Evolutionary conservation across 306 rosid genomes (phyloP).

Genomic region (Prunus dulcis): DNA sequence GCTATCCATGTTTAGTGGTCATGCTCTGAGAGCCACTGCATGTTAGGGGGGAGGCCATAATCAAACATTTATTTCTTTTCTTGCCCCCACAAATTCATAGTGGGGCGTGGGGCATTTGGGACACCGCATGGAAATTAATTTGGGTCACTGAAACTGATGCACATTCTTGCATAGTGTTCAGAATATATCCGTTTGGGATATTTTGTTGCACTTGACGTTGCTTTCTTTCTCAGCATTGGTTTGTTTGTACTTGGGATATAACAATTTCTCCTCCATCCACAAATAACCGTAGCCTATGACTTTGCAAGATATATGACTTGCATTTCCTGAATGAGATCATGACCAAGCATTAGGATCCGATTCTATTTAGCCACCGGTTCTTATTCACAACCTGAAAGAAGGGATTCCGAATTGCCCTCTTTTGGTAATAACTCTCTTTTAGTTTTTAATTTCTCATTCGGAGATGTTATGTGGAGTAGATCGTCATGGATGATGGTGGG

Average conservation of each 20-base stretch:
- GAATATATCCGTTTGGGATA: not conserved
- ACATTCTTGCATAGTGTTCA: not conserved
- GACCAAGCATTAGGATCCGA: no score
- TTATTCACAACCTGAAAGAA: no score
- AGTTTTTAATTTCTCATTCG: not conserved
- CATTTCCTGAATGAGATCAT: no score
- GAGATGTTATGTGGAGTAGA: not conserved
- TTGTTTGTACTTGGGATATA: not conserved
- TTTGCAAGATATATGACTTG: not conserved
- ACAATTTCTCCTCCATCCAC: not conserved
- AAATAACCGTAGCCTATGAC: not conserved
- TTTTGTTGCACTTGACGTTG: not conserved
- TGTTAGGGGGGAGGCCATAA: not conserved
- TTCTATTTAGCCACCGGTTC: no score
- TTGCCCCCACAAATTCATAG: not conserved
- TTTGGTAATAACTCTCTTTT: not conserved
- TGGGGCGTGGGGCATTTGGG: slow-evolving; percentile 3
- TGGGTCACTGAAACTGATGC: not conserved
- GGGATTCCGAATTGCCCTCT: not conserved
- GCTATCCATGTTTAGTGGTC: not conserved
- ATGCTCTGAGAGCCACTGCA: not conserved
- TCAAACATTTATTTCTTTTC: slow-evolving; percentile 1
- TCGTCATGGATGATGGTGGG: not conserved
- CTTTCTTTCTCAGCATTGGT: not conserved
- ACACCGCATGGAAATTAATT: not conserved